Evolutionary conservation across 2,329 filamentous ascomycete genomes (phyloP), one percentile per base, ranked within the genome.

Genomic region (Sporothrix schenckii): DNA sequence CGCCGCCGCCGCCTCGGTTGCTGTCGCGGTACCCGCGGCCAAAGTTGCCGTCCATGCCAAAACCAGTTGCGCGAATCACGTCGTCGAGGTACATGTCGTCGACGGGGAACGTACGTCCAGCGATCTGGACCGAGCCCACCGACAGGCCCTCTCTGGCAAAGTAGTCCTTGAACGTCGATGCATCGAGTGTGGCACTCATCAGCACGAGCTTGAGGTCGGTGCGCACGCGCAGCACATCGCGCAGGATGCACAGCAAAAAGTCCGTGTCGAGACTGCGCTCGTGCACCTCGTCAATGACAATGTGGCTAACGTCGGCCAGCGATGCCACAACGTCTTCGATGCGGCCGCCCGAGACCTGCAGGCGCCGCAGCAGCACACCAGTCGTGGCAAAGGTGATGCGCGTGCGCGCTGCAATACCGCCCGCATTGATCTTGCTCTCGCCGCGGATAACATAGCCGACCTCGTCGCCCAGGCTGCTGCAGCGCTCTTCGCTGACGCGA

Each of bases 351-450:
- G 92, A 94, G 0, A 92, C 95, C 80, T 99, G 95, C n/a, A 99
- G 84, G 14, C 94, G 89, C 72, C 95, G 86, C 21, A 99, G 85
- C 50, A 99, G 83, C 2, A 99, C 93, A 87, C 94, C 94, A 11
- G 94, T 97, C 0, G 94, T 99, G 72, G 97, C 92, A 77, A 98
- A 98, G 0, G 92, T 97, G 76, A 98, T 96, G 79, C 91, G 94
- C 0, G 95, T 98, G 61, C 68, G 87, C 47, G 84, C 19, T 81
- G 81, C 71, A 88, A 47, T 34, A 50, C 71, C 68, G 16, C 68
- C 56, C 4, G 11, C 19, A 39, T 68, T 91, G 53, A 89, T 85
- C 75, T 91, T 94, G 47, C 91, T 94, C 78, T 98, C 94, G 73
- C 94, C 94, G 72, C 94, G 89, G 75, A 99, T 97, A 7, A 90